Conservation (phyloP, 2,329 filamentous ascomycete genomes). For the Helotiales sp. region DNA sequence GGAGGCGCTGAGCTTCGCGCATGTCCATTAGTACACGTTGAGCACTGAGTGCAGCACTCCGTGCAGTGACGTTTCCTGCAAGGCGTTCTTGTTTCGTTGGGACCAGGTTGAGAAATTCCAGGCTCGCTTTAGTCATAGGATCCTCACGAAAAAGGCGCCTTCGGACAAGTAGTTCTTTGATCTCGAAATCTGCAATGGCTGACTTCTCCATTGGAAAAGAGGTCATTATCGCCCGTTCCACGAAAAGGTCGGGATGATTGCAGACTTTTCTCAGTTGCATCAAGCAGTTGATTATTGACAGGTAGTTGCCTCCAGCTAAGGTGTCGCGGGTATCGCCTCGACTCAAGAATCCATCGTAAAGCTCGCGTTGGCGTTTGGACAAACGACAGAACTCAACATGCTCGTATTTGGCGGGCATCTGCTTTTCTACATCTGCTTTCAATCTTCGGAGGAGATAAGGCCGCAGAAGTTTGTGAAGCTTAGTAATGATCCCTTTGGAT, state of each 20-base stretch:
- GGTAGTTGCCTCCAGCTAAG: slow-evolving; percentile 88
- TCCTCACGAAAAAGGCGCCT: slow-evolving; percentile 65
- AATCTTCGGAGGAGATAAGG: slow-evolving; percentile 89
- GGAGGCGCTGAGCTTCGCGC: slow-evolving; percentile 69
- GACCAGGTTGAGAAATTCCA: slow-evolving; percentile 80
- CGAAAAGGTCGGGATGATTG: slow-evolving; percentile 96
- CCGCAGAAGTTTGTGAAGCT: slow-evolving; percentile 90
- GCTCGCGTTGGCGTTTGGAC: slow-evolving; percentile 90
- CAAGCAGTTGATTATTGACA: slow-evolving; percentile 97
- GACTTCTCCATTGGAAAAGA: slow-evolving; percentile 91
- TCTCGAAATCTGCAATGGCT: slow-evolving; percentile 73
- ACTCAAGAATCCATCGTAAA: slow-evolving; percentile 96
- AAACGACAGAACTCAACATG: slow-evolving; percentile 95
- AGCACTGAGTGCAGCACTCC: slow-evolving; percentile 70
- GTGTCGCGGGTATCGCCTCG: slow-evolving; percentile 88
- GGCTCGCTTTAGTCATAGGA: slow-evolving; percentile 67
- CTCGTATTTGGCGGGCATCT: slow-evolving; percentile 98
- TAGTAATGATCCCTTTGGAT: slow-evolving; percentile 86
- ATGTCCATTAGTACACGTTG: slow-evolving; percentile 72
- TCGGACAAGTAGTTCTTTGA: slow-evolving; percentile 73
- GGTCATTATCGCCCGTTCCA: slow-evolving; percentile 94
- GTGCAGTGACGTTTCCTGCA: slow-evolving; percentile 58
- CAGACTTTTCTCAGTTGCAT: slow-evolving; percentile 98
- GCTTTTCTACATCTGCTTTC: slow-evolving; percentile 97
- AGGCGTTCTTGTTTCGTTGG: slow-evolving; percentile 72